Base-by-base conservation (phyloP, 2,329 filamentous ascomycete genomes). In the Leptographium lundbergii region DNA sequence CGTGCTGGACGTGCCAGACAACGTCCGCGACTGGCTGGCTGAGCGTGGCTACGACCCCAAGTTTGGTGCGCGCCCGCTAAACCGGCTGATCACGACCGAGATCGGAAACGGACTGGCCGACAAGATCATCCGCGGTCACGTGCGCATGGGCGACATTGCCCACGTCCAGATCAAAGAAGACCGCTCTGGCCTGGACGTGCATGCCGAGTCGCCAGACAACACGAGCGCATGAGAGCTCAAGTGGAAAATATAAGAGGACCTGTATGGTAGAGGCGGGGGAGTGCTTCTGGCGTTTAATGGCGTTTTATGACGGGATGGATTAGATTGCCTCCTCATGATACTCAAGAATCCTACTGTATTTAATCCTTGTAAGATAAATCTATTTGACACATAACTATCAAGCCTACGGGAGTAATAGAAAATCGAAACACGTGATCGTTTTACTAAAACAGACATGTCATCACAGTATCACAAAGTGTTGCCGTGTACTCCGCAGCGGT, bases 71-170 rank as follows among this genome's bases (percentile, higher is more conserved):
- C 80, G 94, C 7, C 94, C 94, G 32, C 77, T 97, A 36, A 96
- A 97, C 71, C 80, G 94, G 45, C 80, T 97, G 57, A 96, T 97
- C 64, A 84, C 88, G 25, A 95, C 87, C 67, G 85, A 96, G 72
- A 90, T 99, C 64, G 86, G 89, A 61, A 96, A 96, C 70, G 80
- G 84, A 4, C 78, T 97, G 47, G 94, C 94, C 0, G 91, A 96
- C 68, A 88, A 87, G 75, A 95, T 99, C 66, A 97, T 97, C 66
- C 80, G 88, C 58, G 94, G 94, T 24, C 77, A 90, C 71, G 73
- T 97, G 61, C 87, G 85, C 71, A 81, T 77, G 60, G 91, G 90
- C 0, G 85, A 95, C 67, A 80, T 74, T 3, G 92, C 88, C 5
- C 79, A 78, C 60, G 87, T 96, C 14, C 75, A 74, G 55, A 77